These are phyloP conservation scores for Macrotyloma uniflorum DNA, from an alignment of 306 rosid genomes.

Conservation along the genomic window DNA sequence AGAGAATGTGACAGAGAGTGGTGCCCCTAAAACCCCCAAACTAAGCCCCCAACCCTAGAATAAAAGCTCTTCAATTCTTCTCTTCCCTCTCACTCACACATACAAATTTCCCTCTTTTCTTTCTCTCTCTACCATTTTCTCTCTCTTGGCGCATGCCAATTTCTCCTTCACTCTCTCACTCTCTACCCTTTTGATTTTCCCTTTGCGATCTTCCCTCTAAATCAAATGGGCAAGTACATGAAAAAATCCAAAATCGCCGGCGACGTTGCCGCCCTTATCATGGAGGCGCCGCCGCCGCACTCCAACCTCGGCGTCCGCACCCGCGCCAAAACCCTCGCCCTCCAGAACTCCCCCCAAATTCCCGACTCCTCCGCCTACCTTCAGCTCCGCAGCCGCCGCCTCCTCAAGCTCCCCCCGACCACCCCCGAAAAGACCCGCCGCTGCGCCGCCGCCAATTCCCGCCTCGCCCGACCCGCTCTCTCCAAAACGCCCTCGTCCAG, in stretches of 20 bases:
- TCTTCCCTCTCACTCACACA: neutral
- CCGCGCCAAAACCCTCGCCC: conserved; percentile 75
- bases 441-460: conserved; percentile 38
- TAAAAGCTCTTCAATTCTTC: neutral
- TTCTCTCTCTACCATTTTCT: neutral
- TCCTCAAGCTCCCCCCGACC: conserved; percentile 49
- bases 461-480: conserved; percentile 29
- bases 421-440: conserved; percentile 27
- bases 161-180: neutral
- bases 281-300: conserved; percentile 54
- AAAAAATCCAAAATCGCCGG: conserved; percentile 68
- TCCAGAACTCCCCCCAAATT: conserved; percentile 40
- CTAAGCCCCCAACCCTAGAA: neutral
- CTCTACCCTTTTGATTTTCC: neutral
- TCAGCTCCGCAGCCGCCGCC: conserved; percentile 89
- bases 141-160: neutral
- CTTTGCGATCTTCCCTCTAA: neutral
- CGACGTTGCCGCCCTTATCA: conserved; percentile 52
- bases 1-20: neutral
- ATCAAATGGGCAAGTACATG: conserved; percentile 77
- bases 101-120: neutral
- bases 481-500: conserved; percentile 29
- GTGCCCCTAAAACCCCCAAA: conserved; percentile 9
- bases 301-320: conserved; percentile 73
- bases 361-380: conserved; percentile 60